Evolutionary conservation across 2,329 filamentous ascomycete species (phyloP).

Genomic region (Trichoderma sp.): DNA sequence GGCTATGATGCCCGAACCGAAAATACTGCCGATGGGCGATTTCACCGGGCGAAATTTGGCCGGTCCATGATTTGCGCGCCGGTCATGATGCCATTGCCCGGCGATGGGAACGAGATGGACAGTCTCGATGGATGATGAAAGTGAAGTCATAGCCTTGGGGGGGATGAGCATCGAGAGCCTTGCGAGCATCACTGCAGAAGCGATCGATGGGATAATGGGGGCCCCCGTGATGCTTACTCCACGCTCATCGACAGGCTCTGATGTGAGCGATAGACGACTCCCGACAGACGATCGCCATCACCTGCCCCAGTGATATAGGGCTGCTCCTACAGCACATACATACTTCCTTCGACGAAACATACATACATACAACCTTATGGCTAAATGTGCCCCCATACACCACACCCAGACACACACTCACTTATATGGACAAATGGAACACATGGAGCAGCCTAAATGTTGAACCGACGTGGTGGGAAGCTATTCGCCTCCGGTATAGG

Average conservation of each 20-base stretch:
- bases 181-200: background rate
- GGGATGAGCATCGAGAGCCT: background rate
- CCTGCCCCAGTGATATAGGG: conserved; percentile 1
- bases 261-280: background rate
- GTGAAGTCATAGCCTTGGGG: conserved; percentile 9
- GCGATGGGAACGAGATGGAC: background rate
- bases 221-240: conserved; percentile 3
- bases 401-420: background rate
- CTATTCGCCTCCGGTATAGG: background rate
- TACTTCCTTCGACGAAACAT: background rate
- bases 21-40: background rate
- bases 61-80: background rate
- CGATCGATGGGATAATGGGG: background rate
- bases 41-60: background rate
- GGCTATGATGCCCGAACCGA: background rate
- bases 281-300: conserved; percentile 3
- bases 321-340: background rate
- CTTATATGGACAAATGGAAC: background rate
- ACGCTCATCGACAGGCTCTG: background rate
- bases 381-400: background rate
- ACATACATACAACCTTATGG: background rate
- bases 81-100: background rate
- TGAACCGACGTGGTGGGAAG: conserved; percentile 5
- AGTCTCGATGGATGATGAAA: background rate
- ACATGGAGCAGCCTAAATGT: background rate